phyloP scores from a whole-genome alignment of 2,329 filamentous ascomycete genomes.

The Trichoderma simmonsii region DNA sequence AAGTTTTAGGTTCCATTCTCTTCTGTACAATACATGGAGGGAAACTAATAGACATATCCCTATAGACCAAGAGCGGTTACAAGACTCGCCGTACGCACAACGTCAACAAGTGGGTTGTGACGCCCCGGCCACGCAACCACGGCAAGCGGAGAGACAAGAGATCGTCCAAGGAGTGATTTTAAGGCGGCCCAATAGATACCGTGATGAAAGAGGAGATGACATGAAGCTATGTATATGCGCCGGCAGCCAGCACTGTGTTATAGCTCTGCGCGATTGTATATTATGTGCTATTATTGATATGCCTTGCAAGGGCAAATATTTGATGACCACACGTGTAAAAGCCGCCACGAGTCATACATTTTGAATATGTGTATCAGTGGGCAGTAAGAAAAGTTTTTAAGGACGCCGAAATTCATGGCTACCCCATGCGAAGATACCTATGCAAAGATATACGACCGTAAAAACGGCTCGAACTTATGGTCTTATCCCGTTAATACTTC shows the following conservation, averaged over 20 bases:
- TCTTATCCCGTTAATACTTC: not conserved
- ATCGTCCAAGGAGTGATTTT: conserved; percentile 29
- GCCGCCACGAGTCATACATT: not conserved
- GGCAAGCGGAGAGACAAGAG: conserved; percentile 77
- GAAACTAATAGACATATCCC: not conserved
- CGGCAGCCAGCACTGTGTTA: conserved; percentile 30
- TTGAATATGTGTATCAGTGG: not conserved
- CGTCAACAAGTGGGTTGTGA: conserved; percentile 86
- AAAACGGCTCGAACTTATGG: not conserved
- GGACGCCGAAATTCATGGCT: not conserved
- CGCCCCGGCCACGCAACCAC: conserved; percentile 80
- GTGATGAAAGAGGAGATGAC: not conserved
- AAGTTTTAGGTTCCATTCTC: conserved; percentile 43
- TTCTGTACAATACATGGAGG: not conserved
- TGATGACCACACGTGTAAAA: not conserved
- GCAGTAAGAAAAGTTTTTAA: not conserved
- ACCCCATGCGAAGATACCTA: not conserved
- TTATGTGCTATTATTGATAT: conserved; percentile 35
- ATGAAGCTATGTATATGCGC: conserved; percentile 21
- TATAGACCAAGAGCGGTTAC: conserved; percentile 75
- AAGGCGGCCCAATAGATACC: conserved; percentile 14
- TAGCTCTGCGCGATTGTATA: conserved; percentile 30
- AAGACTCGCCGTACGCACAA: conserved; percentile 90
- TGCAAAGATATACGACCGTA: not conserved
- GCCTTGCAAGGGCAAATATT: not conserved